These are phyloP conservation scores for Gyromitra esculenta DNA, from an alignment of 2,329 filamentous ascomycete genomes.

Conservation along the genomic window DNA sequence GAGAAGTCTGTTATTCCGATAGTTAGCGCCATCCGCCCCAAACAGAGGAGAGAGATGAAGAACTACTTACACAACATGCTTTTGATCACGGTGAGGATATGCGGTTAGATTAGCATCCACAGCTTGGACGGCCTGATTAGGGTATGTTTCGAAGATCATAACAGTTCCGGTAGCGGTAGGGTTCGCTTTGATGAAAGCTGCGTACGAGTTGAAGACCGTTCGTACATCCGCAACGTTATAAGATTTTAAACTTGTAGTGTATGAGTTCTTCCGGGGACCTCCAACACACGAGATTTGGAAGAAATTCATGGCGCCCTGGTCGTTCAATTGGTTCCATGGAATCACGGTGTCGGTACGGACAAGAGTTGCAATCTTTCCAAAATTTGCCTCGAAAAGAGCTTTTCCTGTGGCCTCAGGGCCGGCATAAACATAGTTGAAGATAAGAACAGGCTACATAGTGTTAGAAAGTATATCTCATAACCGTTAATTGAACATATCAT, in stretches of 20 bases:
- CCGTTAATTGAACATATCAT: background rate
- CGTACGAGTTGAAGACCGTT: conserved; percentile 8
- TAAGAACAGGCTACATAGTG: background rate
- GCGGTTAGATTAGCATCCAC: conserved; percentile 50
- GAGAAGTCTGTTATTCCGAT: background rate
- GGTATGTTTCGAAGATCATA: conserved; percentile 19
- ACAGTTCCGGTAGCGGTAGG: background rate
- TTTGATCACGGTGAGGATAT: conserved; percentile 50
- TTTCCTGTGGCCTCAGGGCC: conserved; percentile 5
- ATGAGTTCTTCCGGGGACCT: background rate
- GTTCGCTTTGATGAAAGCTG: conserved; percentile 5
- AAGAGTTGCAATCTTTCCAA: conserved; percentile 20
- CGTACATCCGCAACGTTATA: conserved; percentile 6
- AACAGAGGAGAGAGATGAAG: conserved; percentile 44
- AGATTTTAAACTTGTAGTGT: background rate
- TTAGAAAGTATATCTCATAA: background rate
- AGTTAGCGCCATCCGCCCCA: background rate
- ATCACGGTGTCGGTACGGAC: background rate
- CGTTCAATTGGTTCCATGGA: conserved; percentile 16
- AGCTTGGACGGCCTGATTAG: conserved; percentile 35
- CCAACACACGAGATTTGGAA: background rate
- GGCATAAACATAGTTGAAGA: conserved; percentile 14
- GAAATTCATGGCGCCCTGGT: background rate
- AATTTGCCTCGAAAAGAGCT: background rate
- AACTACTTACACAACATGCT: conserved; percentile 42